Conservation (phyloP, 2,329 filamentous ascomycete genomes). For the Alternaria sp. region DNA sequence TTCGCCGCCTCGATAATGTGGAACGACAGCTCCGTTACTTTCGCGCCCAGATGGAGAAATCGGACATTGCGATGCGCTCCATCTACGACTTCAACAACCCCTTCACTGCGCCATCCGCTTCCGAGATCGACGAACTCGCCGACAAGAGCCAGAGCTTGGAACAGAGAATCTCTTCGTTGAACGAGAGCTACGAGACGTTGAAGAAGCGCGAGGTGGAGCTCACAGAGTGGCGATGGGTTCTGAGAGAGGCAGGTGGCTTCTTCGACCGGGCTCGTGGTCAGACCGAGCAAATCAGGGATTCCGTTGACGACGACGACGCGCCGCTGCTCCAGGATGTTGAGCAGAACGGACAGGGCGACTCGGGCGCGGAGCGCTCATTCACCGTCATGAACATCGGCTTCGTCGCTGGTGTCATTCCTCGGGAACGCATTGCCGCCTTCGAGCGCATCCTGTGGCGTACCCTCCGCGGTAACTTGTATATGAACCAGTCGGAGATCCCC, state of each 20-base stretch:
- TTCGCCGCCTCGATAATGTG: conserved; percentile 95
- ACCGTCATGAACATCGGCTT: conserved; percentile 99
- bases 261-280: conserved; percentile 96
- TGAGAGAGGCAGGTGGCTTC: conserved; percentile 95
- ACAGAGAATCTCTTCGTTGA: conserved; percentile 87
- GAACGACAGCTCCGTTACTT: conserved; percentile 98
- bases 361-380: conserved; percentile 81
- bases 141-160: conserved; percentile 93
- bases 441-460: conserved; percentile 98
- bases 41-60: conserved; percentile 94
- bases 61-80: conserved; percentile 83
- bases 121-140: conserved; percentile 94
- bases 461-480: conserved; percentile 96
- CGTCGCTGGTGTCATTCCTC: conserved; percentile 92
- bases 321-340: conserved; percentile 93
- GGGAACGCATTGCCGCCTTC: conserved; percentile 92
- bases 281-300: conserved; percentile 94
- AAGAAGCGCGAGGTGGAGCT: conserved; percentile 98
- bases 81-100: conserved; percentile 90
- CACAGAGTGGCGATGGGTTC: conserved; percentile 97
- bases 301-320: conserved; percentile 84
- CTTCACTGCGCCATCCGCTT: conserved; percentile 85
- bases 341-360: conserved; percentile 75
- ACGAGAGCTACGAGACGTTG: conserved; percentile 97
- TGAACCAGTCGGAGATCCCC: conserved; percentile 99